Evolutionary conservation across 1,139 yeast species (phyloP), one percentile per base, ranked within the genome.

Genomic region (Zygoascus meyerae): DNA sequence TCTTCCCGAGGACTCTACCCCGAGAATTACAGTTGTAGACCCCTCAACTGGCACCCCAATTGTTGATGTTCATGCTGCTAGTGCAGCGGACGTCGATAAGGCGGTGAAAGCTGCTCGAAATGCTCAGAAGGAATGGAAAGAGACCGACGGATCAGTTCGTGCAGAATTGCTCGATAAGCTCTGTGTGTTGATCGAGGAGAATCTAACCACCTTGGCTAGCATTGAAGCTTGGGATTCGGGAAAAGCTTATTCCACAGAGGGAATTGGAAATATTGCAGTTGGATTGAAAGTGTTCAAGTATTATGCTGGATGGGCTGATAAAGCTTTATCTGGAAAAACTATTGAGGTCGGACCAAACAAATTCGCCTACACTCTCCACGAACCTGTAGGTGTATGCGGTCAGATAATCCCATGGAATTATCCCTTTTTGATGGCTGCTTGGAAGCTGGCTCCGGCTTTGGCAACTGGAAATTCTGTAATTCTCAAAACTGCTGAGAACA

Each of bases 391-490:
- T 59, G 92, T 86, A 43, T 83, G 90, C 69, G 95, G 92, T 50
- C 90, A 84, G 64, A 84, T 86, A 59, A 85, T 86, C 53, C 95
- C 95, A 54, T 86, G 95, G 95, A 86, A 86, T 68, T 86, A 83
- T 77, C 95, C 95, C 54, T 63, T 84, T 58, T 74, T 82, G 68
- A 83, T 85, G 86, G 75, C 81, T 59, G 70, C 86, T 18, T 85
- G 95, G 95, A 62, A 61, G 52, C 45, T 85, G 50, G 90, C 83
- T 46, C 92, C 94, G 39, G 89, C 90, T 51, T 68, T 85, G 56
- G 89, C 86, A 50, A 77, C 92, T 51, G 92, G 92, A 68, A 84
- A 84, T 70, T 78, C 84, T 44, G 70, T 81, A 58, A 82, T 85
- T 45, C 69, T 84, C 63, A 85, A 85, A 68, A 79, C 89, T 40